phyloP scores from a whole-genome alignment of 2,329 filamentous ascomycete species.

The Neospermospora avenae region DNA sequence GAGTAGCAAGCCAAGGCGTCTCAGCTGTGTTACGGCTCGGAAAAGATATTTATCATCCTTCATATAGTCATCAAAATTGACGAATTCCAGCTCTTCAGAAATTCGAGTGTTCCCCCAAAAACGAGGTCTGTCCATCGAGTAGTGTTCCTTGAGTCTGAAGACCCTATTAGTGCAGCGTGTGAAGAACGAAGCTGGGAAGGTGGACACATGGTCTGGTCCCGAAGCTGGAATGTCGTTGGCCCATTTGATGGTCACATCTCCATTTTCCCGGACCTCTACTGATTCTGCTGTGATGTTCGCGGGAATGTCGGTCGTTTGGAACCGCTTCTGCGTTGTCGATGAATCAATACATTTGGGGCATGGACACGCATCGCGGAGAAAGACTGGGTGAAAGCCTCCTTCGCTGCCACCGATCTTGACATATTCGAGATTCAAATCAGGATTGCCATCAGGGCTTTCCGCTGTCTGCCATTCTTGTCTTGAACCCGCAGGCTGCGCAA shows the following conservation, averaged over 20 bases:
- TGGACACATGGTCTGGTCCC: conserved; percentile 28
- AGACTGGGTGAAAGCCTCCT: conserved; percentile 21
- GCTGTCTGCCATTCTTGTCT: background rate
- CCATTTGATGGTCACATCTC: conserved; percentile 52
- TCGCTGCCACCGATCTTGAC: conserved; percentile 3
- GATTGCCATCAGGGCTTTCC: conserved; percentile 5
- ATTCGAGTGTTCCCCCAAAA: conserved; percentile 47
- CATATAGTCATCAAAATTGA: conserved; percentile 74
- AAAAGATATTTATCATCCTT: conserved; percentile 52
- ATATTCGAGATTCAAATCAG: conserved; percentile 7
- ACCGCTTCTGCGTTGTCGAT: conserved; percentile 60
- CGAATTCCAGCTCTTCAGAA: conserved; percentile 48
- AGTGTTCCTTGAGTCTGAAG: background rate
- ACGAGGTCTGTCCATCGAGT: background rate
- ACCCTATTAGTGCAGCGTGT: background rate
- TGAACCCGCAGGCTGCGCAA: no score
- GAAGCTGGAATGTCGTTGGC: conserved; percentile 46
- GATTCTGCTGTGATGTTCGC: conserved; percentile 40
- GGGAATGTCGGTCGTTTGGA: conserved; percentile 63
- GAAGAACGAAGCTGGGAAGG: conserved; percentile 23
- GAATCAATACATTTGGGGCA: conserved; percentile 56
- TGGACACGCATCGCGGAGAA: conserved; percentile 55
- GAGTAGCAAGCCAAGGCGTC: conserved; percentile 70
- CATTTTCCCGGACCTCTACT: conserved; percentile 37
- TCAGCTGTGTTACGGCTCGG: conserved; percentile 59